Evolutionary conservation across 225 moss, liverwort and hornwort species (phyloP), one percentile per base, ranked within the genome.

Genomic region (Marchantia paleacea): DNA sequence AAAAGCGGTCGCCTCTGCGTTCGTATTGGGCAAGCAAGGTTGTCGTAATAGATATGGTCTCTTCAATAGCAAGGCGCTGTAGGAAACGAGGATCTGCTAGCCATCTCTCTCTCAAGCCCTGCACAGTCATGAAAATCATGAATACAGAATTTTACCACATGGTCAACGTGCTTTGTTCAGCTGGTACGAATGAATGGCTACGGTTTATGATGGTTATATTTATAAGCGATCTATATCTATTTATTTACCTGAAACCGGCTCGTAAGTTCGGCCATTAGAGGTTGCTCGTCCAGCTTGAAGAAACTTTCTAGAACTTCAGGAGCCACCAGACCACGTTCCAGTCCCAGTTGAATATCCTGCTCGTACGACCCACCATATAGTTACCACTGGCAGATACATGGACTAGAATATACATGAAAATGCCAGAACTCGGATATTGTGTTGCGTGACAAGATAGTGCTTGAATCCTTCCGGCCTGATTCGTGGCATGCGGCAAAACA

Each of bases 101-200:
- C 92, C 93, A 97, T 82, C 97, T 86, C 86, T 97, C 94, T 53
- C 97, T 90, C 60, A 97, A 73, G 76, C 97, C 94, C 97, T 97
- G 88, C 66, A 75, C 49, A 61, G 55, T 55, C 19, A 71, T 69
- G 26, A 52, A 19, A 28, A 8, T 50, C 47, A 9, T 24, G 2
- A 72, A 16, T 14, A 28, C 0, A 70, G 47, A 47, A 6, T 54
- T 39, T 39, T 39, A 39, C 39, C 39, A 2, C 39, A 39, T 39
- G 39, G 39, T 39, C 39, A 39, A 39, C 39, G 39, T 39, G 39
- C 5, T 39, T 39, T 39, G 39, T 39, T 39, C 39, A 39, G 39
- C 39, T 39, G 39, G 3, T 39, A 39, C 39, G 39, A 2, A 39
- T 39, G 2, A 39, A 2, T 5, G 5, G 39, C 2, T 39, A 39